Evolutionary conservation across 306 rosid genomes (phyloP), one percentile per base, ranked within the genome.

Genomic region (Aeschynomene evenia): DNA sequence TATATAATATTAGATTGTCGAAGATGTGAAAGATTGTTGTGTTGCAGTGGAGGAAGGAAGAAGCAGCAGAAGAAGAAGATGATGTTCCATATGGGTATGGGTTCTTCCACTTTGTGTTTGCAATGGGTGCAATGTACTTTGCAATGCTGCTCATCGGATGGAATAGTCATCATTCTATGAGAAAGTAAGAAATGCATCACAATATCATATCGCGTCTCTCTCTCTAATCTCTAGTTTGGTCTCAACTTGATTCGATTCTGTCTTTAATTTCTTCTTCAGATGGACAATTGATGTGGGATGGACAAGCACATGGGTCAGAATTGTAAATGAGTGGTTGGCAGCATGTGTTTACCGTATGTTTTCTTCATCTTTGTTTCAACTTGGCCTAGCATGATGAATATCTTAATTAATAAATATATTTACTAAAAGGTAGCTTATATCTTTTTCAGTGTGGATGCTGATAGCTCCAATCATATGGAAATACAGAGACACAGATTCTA

Each of bases 251-350:
- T 37, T 43, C 0, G 49, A 19, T 37, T 43, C 0, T 57, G 19
- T 29, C 29, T 42, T 74, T n/a, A n/a, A n/a, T n/a, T n/a, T n/a
- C n/a, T n/a, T 69, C 22, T 23, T 75, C 83, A 91, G 99, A 83
- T 95, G 97, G 97, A 87, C 97, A 45, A 86, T 95, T 75, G 99
- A 91, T 72, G 97, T 91, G 19, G 97, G 99, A 0, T 95, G 99
- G 99, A 89, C 96, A 70, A 95, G 99, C 73, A 78, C 95, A 13
- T 95, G 97, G 97, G 97, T 95, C 78, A 87, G 92, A 82, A 87
- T 89, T 56, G 92, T 89, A 9, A 95, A 95, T 72, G 99, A 95
- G 67, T 95, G 97, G 99, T 80, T 95, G 57, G 95, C 97, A 13
- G 99, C 89, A 48, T 89, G 95, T 78, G 87, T 95, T 5, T 95